Conservation (phyloP, 2,329 filamentous ascomycete genomes). For the Phyllosticta capitalensis region DNA sequence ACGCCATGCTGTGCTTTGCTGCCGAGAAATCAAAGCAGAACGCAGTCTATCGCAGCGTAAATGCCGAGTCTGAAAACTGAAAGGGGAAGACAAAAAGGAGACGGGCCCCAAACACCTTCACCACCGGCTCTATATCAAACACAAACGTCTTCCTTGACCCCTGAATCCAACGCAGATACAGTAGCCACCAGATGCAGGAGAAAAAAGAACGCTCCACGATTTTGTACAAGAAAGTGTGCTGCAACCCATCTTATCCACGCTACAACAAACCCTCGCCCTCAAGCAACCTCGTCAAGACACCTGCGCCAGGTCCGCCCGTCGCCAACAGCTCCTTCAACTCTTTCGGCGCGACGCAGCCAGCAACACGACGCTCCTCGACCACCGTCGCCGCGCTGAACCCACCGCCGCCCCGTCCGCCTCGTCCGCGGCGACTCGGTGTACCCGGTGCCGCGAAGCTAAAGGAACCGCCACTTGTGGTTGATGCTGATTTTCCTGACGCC, state of each 20-base stretch:
- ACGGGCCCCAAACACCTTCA: too few relatives aligned
- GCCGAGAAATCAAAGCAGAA: too few relatives aligned
- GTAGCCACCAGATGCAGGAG: neutral
- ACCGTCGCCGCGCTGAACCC: constrained; percentile 34
- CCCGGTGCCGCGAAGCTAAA: constrained; percentile 5
- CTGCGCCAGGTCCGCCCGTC: constrained; percentile 35
- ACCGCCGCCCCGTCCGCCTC: constrained; percentile 23
- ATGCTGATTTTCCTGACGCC: constrained; percentile 41
- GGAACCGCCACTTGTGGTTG: constrained; percentile 60
- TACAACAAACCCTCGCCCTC: constrained; percentile 9
- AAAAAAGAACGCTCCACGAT: neutral
- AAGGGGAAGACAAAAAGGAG: too few relatives aligned
- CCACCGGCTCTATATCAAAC: too few relatives aligned
- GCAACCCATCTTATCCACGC: neutral
- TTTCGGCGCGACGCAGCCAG: constrained; percentile 69
- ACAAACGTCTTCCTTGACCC: too few relatives aligned
- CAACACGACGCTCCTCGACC: constrained; percentile 66
- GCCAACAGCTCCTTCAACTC: constrained; percentile 59
- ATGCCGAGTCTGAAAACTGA: too few relatives aligned
- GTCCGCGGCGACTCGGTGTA: constrained; percentile 56
- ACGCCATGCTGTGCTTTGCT: too few relatives aligned
- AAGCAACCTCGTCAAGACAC: constrained; percentile 25
- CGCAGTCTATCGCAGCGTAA: too few relatives aligned
- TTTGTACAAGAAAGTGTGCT: neutral
- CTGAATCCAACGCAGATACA: too few relatives aligned